Evolutionary conservation across 202 grass and related monocot species (phyloP).

Genomic region (Digitaria exilis): DNA sequence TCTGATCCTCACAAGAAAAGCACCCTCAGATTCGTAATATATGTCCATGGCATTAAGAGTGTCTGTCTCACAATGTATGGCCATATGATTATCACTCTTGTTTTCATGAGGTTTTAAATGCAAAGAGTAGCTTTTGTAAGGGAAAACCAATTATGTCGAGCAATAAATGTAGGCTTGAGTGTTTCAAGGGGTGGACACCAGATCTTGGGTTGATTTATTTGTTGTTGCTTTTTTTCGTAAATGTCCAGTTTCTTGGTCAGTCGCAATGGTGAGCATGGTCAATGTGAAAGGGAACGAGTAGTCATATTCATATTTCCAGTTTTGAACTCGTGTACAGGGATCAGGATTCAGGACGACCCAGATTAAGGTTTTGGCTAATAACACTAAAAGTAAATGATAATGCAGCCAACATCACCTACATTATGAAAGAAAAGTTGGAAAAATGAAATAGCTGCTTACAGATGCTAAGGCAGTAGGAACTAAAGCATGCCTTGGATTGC

Average conservation of each 20-base stretch:
- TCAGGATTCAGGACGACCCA: too few species aligned
- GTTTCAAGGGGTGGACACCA: neutral
- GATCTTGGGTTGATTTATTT: neutral
- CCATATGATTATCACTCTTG: neutral
- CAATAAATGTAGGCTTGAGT: neutral
- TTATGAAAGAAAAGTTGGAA: constrained; percentile 1
- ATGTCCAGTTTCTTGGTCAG: neutral
- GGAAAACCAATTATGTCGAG: neutral
- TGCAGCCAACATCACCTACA: neutral
- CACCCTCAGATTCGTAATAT: neutral
- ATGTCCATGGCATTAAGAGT: neutral
- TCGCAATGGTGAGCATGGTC: neutral
- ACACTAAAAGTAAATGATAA: neutral
- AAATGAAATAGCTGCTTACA: neutral
- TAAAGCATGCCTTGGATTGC: neutral
- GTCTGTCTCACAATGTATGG: neutral
- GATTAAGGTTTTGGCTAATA: neutral
- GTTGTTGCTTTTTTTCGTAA: neutral
- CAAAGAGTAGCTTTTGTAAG: neutral
- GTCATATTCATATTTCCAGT: neutral
- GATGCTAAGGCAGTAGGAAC: neutral
- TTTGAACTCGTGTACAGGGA: neutral
- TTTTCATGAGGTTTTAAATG: neutral
- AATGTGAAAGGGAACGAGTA: neutral
- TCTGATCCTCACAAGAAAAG: neutral